Evolutionary conservation across 2,329 filamentous ascomycete genomes (phyloP), one percentile per base, ranked within the genome.

Genomic region (Grosmannia huntii): DNA sequence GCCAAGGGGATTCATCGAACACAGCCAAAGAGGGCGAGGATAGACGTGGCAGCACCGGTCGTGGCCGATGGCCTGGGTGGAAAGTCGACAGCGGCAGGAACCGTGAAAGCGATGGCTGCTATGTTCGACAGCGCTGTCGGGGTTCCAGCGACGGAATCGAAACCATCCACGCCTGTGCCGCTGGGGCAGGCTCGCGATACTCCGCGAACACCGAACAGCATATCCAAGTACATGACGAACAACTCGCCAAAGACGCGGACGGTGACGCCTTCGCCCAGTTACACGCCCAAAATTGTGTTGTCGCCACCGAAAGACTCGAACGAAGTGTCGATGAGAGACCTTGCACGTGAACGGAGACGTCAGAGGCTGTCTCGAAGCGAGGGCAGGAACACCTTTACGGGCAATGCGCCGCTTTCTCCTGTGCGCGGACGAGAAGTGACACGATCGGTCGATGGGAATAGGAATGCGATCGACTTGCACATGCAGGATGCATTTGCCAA

Each of bases 81-180:
- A 65, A 60, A 56, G 10, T 53, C 61, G 14, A 33, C 41, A 3
- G 21, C 14, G 1, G 38, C 23, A n/a, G 60, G 61, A 25, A 55
- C 61, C 4, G 77, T 80, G 14, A 76, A 69, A 62, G 76, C 75
- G 2, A 79, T 82, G 70, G 73, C 78, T 4, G 78, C 78, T 41
- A 71, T 74, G 64, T 80, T 80, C 65, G 76, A 82, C 61, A 72
- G 64, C 48, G 68, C 66, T 6, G 64, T 63, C 14, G 57, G 61
- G 36, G 52, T 46, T 5, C 51, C 59, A 1, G 33, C 53, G 7
- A n/a, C 56, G 2, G 58, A 49, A 1, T 9, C 53, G 4, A 10
- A 52, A 11, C 31, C 31, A 33, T 33, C 31, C 6, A 9, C 31
- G 9, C 31, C 31, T 10, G 31, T 33, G 31, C 31, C 31, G 31